A percentile compares a stretch with the other conserved stretches of the same genome.
Evolutionary conservation across 371 early-diverging fungal genomes (phyloP).

Genomic region (Rhizoclosmatium hyalinum): DNA sequence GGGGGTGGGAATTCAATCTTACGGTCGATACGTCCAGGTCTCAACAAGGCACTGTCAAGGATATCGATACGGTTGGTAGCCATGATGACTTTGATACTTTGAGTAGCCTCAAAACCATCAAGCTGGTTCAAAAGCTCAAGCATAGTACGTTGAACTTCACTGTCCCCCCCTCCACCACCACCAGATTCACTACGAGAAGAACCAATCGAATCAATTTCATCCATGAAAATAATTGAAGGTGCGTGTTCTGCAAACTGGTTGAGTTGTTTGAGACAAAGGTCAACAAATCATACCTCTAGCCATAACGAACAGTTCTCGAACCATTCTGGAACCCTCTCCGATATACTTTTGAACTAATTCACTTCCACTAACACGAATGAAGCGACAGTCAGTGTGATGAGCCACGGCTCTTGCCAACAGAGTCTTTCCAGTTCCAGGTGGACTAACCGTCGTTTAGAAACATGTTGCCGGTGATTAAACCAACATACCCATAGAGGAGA

Average conservation of each 20-base stretch:
- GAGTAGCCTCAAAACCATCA: conserved; percentile 99
- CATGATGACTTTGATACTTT: conserved; percentile 99
- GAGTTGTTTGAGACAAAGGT: not conserved
- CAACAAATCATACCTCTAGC: conserved; percentile 69
- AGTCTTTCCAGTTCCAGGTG: conserved; percentile 98
- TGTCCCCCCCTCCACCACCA: conserved; percentile 88
- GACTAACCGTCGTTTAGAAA: conserved; percentile 33
- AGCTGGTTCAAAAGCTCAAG: conserved; percentile 92
- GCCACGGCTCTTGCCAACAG: conserved; percentile 99
- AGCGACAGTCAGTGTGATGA: conserved; percentile 99
- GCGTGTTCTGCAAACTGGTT: conserved; percentile 76
- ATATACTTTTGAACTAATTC: conserved; percentile 99
- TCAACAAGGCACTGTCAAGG: conserved; percentile 95
- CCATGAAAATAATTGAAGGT: conserved; percentile 99
- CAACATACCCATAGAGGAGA: conserved; percentile 88
- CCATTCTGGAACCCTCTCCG: conserved; percentile 99
- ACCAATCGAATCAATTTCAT: conserved; percentile 99
- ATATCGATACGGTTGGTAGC: conserved; percentile 99
- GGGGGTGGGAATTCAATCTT: conserved; percentile 99
- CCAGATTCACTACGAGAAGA: conserved; percentile 87
- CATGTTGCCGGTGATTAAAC: not conserved
- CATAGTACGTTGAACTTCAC: conserved; percentile 97
- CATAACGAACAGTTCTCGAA: conserved; percentile 99
- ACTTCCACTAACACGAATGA: conserved; percentile 98
- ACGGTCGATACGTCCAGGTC: conserved; percentile 97